These are phyloP conservation scores for Lichtheimia hyalospora DNA, from an alignment of 371 early-diverging fungal genomes.

Conservation along the genomic window DNA sequence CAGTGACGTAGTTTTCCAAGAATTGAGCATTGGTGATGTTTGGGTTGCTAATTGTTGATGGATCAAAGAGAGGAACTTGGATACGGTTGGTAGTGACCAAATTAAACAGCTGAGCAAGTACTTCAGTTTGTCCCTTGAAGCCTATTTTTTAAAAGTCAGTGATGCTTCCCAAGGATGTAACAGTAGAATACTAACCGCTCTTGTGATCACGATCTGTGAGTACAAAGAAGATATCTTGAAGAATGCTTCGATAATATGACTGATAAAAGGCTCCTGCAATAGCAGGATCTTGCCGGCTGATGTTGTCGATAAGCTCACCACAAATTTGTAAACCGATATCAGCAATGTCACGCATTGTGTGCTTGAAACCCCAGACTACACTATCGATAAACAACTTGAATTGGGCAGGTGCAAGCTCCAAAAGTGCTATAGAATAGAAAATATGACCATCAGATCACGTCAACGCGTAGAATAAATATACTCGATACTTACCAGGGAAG, in stretches of 20 bases:
- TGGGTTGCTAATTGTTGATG: slow-evolving; percentile 68
- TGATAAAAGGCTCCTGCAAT: slow-evolving; percentile 90
- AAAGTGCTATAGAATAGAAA: slow-evolving; percentile 57
- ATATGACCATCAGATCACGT: background rate
- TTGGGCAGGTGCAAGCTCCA: slow-evolving; percentile 78
- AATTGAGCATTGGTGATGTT: slow-evolving; percentile 76
- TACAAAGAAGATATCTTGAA: slow-evolving; percentile 96
- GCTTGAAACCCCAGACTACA: slow-evolving; percentile 98
- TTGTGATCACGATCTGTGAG: slow-evolving; percentile 97
- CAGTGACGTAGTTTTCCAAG: slow-evolving; percentile 79
- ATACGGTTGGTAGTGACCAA: slow-evolving; percentile 82
- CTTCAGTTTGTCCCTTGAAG: slow-evolving; percentile 89
- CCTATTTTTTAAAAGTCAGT: slow-evolving; percentile 10
- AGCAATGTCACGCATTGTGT: slow-evolving; percentile 96
- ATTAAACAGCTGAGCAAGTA: slow-evolving; percentile 87
- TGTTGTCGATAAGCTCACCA: slow-evolving; percentile 82
- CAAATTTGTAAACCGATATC: slow-evolving; percentile 88
- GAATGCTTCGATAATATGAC: slow-evolving; percentile 81
- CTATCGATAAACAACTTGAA: slow-evolving; percentile 91
- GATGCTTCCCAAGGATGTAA: background rate
- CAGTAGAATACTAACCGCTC: slow-evolving; percentile 66
- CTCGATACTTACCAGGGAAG: slow-evolving; percentile 65
- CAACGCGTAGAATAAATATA: background rate
- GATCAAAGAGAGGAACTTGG: slow-evolving; percentile 80
- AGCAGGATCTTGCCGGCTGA: slow-evolving; percentile 68